These are phyloP conservation scores for Pseudocercospora fijiensis DNA, from an alignment of 2,329 filamentous ascomycete species.

Conservation along the genomic window DNA sequence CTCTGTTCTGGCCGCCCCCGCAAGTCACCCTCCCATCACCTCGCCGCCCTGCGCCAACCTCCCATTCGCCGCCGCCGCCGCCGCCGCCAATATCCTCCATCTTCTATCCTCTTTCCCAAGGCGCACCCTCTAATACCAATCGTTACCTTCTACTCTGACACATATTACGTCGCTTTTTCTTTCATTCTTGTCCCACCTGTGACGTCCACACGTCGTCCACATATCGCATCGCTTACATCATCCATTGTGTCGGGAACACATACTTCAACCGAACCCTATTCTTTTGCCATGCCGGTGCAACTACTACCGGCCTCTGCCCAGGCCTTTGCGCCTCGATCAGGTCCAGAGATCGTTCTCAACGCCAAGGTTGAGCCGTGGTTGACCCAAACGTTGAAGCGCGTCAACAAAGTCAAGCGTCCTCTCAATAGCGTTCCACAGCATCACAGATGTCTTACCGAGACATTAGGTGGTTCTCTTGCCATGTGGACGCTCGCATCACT, in stretches of 20 bases:
- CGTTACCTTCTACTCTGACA: constrained; percentile 30
- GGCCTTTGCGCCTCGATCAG: constrained; percentile 90
- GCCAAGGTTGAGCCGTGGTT: constrained; percentile 95
- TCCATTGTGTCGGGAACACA: constrained; percentile 27
- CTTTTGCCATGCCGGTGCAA: constrained; percentile 76
- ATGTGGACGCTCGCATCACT: constrained; percentile 93
- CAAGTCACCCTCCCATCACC: constrained; percentile 18
- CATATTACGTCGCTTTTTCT: constrained; percentile 33
- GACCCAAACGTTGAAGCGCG: constrained; percentile 92
- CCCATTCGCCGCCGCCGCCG: constrained; percentile 29
- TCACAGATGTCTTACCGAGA: constrained; percentile 92
- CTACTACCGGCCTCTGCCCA: constrained; percentile 92
- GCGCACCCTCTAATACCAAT: constrained; percentile 33
- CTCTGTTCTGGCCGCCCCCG: constrained; percentile 11
- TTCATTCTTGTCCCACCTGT: constrained; percentile 25
- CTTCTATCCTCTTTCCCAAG: constrained; percentile 28
- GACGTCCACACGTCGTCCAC: constrained; percentile 29
- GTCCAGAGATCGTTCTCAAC: constrained; percentile 90
- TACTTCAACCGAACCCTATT: constrained; percentile 19
- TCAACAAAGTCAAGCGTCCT: constrained; percentile 94
- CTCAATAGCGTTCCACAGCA: constrained; percentile 96
- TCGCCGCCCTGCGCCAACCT: constrained; percentile 23
- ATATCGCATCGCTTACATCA: constrained; percentile 34
- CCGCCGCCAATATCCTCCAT: constrained; percentile 23
- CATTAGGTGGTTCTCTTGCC: constrained; percentile 80